Evolutionary conservation across 2,329 filamentous ascomycete species (phyloP).

Genomic region (Dendryphion nanum): DNA sequence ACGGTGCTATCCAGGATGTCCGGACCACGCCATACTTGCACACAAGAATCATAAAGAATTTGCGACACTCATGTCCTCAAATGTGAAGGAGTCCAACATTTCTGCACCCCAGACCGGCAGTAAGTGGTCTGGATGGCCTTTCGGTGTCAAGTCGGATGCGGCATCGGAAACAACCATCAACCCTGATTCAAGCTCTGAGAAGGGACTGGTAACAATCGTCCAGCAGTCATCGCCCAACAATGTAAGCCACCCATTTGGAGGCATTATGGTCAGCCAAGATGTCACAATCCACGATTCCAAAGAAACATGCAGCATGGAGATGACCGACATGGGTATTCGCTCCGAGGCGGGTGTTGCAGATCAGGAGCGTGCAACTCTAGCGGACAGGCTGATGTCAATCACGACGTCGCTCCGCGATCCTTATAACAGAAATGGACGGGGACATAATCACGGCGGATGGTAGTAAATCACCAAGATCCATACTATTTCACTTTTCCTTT

Average conservation of each 20-base stretch:
- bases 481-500: too few relatives aligned
- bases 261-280: slow-evolving; percentile 40
- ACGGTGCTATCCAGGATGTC: slow-evolving; percentile 44
- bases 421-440: slow-evolving; percentile 15
- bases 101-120: slow-evolving; percentile 5
- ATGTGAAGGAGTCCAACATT: too few relatives aligned
- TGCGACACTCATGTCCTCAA: slow-evolving; percentile 39
- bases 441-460: too few relatives aligned
- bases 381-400: slow-evolving; percentile 35
- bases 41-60: slow-evolving; percentile 49
- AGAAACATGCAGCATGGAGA: slow-evolving; percentile 20
- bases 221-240: slow-evolving; percentile 6
- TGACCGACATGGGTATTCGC: slow-evolving; percentile 33
- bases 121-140: slow-evolving; percentile 17
- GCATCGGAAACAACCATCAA: slow-evolving; percentile 14
- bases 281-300: slow-evolving; percentile 30
- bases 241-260: slow-evolving; percentile 27
- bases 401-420: slow-evolving; percentile 29
- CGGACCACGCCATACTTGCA: slow-evolving; percentile 45
- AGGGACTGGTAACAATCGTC: slow-evolving; percentile 19
- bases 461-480: too few relatives aligned
- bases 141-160: slow-evolving; percentile 2
- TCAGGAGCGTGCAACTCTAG: slow-evolving; percentile 42
- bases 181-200: slow-evolving; percentile 30
- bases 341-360: slow-evolving; percentile 32